phyloP scores from a whole-genome alignment of 2,329 filamentous ascomycete species.

The Aurifilum marmelostoma region DNA sequence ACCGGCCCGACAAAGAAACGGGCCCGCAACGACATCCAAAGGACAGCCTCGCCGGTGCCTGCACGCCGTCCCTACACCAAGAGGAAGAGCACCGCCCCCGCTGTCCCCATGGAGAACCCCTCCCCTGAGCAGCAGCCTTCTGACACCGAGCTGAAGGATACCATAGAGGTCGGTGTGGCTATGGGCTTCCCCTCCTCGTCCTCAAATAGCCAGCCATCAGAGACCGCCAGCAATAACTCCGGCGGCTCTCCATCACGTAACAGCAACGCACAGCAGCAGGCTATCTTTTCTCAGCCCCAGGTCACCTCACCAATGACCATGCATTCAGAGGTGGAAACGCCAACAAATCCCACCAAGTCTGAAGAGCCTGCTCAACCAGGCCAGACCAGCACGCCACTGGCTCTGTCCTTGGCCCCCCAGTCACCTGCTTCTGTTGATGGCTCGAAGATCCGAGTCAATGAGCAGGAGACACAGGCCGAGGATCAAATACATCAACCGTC shows the following conservation, averaged over 20 bases:
- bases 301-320: slow-evolving; percentile 15
- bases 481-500: background rate
- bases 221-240: slow-evolving; percentile 26
- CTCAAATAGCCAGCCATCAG: slow-evolving; percentile 26
- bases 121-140: slow-evolving; percentile 40
- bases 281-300: background rate
- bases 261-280: slow-evolving; percentile 1
- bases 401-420: background rate
- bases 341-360: background rate
- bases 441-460: background rate
- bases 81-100: slow-evolving; percentile 39
- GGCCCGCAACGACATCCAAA: slow-evolving; percentile 23
- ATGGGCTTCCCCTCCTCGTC: slow-evolving; percentile 22
- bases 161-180: slow-evolving; percentile 54
- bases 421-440: background rate
- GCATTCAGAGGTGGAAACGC: background rate
- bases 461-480: background rate
- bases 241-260: slow-evolving; percentile 18
- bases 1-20: slow-evolving; percentile 12
- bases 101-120: slow-evolving; percentile 32
- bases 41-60: slow-evolving; percentile 40
- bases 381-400: background rate
- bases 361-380: background rate
- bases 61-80: slow-evolving; percentile 41
- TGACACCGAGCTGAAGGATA: slow-evolving; percentile 57